These are phyloP conservation scores for Physaria fendleri DNA, from an alignment of 345 rosid species.

Conservation along the genomic window DNA sequence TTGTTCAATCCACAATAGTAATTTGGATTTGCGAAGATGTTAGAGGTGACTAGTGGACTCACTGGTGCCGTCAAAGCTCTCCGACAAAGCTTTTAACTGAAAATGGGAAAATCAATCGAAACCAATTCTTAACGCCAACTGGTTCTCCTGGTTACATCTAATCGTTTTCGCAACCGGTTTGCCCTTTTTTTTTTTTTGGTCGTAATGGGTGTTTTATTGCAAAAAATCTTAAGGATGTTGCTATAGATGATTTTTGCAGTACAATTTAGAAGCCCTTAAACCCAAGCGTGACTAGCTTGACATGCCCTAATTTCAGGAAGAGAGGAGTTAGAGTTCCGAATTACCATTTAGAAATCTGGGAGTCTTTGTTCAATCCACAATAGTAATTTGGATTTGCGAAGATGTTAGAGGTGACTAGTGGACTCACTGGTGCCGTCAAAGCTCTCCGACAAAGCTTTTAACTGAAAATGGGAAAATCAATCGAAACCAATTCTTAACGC, in stretches of 20 bases:
- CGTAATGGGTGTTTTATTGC: too few species aligned
- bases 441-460: conserved; percentile 4
- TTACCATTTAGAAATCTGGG: conserved; percentile 18
- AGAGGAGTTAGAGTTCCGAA: background rate
- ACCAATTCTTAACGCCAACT: conserved; percentile 9
- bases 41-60: background rate
- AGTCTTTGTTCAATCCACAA: conserved; percentile 6
- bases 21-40: background rate
- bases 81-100: background rate
- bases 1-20: conserved; percentile 6
- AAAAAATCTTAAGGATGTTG: too few species aligned
- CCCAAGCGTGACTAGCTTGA: background rate
- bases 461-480: background rate
- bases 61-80: conserved; percentile 6
- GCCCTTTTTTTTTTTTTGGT: too few species aligned
- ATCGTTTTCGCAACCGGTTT: background rate
- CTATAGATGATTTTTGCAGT: too few species aligned
- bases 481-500: background rate
- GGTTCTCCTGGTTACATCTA: background rate
- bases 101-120: background rate
- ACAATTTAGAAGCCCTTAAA: too few species aligned
- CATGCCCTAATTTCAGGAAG: conserved; percentile 9
- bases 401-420: background rate
- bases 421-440: conserved; percentile 4
- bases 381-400: background rate